Evolutionary conservation across 1,284 basidiomycete species (phyloP).

Genomic region (Cryptococcus maquisensis): DNA sequence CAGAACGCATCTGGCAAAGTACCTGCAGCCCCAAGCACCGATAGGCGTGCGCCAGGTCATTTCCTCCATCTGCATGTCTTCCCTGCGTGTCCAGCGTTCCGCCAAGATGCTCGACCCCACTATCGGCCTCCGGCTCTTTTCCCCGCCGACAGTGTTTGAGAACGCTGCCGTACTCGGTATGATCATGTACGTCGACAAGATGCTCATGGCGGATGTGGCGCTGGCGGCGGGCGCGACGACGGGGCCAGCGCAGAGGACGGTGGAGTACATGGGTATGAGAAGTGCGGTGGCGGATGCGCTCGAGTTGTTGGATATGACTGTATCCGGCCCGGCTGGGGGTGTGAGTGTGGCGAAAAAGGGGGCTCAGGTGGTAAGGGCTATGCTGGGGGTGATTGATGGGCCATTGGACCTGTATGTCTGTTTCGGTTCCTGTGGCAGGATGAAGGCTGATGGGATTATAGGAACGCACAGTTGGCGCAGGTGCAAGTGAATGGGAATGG

Average conservation of each 20-base stretch:
- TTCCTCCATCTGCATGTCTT: slow-evolving; percentile 32
- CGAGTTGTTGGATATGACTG: slow-evolving; percentile 39
- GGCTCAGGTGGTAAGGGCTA: slow-evolving; percentile 30
- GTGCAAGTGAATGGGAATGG: background rate
- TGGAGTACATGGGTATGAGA: slow-evolving; percentile 30
- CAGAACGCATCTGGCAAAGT: slow-evolving; percentile 32
- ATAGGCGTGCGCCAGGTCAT: slow-evolving; percentile 27
- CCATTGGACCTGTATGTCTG: slow-evolving; percentile 6
- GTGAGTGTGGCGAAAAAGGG: slow-evolving; percentile 24
- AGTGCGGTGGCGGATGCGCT: slow-evolving; percentile 34
- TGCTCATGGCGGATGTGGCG: slow-evolving; percentile 7
- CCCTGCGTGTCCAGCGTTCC: slow-evolving; percentile 35
- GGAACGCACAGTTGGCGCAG: background rate
- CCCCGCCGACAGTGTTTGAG: slow-evolving; percentile 38
- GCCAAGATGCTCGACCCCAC: slow-evolving; percentile 42
- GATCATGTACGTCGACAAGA: slow-evolving; percentile 38
- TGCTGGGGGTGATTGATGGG: slow-evolving; percentile 18
- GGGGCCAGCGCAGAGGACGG: background rate
- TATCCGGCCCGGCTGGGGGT: slow-evolving; percentile 13
- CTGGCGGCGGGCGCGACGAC: background rate
- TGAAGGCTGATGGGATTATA: background rate
- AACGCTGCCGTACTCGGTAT: slow-evolving; percentile 33
- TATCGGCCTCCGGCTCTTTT: slow-evolving; percentile 35
- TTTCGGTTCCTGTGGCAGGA: background rate
- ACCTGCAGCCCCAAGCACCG: slow-evolving; percentile 30